phyloP scores from a whole-genome alignment of 805 yeast genomes.

The Suhomyces xylopsoci region DNA sequence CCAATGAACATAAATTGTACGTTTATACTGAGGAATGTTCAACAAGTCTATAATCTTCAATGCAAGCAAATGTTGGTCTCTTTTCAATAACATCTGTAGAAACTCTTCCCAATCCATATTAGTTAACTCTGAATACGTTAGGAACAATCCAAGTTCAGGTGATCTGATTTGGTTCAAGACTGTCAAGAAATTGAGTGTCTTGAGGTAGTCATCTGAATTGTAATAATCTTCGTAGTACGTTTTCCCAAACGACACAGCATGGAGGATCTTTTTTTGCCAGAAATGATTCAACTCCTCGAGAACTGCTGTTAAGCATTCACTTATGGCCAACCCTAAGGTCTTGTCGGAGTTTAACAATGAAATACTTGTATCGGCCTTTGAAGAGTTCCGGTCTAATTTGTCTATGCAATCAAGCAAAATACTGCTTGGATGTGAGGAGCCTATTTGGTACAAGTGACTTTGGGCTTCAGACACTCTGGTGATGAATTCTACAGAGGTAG shows the following conservation, averaged over 20 bases:
- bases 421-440: conserved; percentile 80
- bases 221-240: conserved; percentile 52
- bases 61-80: conserved; percentile 62
- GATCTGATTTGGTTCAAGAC: conserved; percentile 69
- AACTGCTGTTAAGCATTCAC: conserved; percentile 70
- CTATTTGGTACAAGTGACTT: conserved; percentile 68
- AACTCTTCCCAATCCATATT: conserved; percentile 53
- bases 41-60: conserved; percentile 54
- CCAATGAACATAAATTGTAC: conserved; percentile 68
- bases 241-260: conserved; percentile 87
- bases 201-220: conserved; percentile 56
- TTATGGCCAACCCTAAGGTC: conserved; percentile 56
- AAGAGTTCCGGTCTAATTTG: conserved; percentile 61
- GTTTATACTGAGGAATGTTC: conserved; percentile 38
- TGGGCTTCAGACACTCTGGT: conserved; percentile 58
- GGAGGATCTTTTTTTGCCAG: conserved; percentile 76
- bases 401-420: conserved; percentile 73
- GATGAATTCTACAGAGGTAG: conserved; percentile 55
- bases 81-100: conserved; percentile 52
- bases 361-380: conserved; percentile 78
- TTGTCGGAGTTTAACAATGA: conserved; percentile 46
- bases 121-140: conserved; percentile 57
- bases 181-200: conserved; percentile 58
- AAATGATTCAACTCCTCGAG: conserved; percentile 70
- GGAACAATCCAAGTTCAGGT: conserved; percentile 60